These are phyloP conservation scores for Cyanidioschyzon merolae DNA, from an alignment of 23 red algal species.

Conservation along the genomic window DNA sequence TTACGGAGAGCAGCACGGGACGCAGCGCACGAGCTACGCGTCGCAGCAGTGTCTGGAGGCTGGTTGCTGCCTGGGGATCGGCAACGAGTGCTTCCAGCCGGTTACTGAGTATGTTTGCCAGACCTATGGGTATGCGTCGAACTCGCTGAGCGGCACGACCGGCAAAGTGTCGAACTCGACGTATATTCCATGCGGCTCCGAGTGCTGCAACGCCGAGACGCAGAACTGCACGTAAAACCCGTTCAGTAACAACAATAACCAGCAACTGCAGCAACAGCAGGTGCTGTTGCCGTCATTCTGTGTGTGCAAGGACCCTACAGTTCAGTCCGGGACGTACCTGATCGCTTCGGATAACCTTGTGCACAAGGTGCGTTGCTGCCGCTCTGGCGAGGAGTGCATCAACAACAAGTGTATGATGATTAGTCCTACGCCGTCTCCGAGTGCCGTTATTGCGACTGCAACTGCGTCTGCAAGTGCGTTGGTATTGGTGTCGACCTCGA, in stretches of 20 bases:
- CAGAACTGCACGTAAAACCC: slow-evolving; percentile 15
- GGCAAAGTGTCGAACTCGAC: slow-evolving; percentile 3
- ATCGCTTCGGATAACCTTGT: slow-evolving; percentile 9
- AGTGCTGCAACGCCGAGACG: slow-evolving; percentile 19
- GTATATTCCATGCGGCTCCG: background rate
- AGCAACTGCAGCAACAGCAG: background rate
- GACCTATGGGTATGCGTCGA: background rate
- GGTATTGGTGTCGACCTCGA: too few species aligned
- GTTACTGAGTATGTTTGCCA: slow-evolving; percentile 5
- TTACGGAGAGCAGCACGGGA: background rate
- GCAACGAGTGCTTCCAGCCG: slow-evolving; percentile 8
- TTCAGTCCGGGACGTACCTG: background rate
- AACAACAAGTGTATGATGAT: background rate
- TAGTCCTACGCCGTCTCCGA: background rate
- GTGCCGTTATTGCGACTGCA: too few species aligned
- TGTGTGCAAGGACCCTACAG: background rate
- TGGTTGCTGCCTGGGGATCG: background rate
- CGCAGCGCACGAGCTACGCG: background rate
- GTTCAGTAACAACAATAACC: background rate
- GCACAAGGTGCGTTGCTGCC: slow-evolving; percentile 10
- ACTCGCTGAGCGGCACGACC: background rate
- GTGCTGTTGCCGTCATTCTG: background rate
- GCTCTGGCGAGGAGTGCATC: background rate
- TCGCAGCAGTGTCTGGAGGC: slow-evolving; percentile 14
- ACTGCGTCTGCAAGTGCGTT: too few species aligned